Evolutionary conservation across 257 asterid species (phyloP).

Genomic region (Marsdenia floribunda): DNA sequence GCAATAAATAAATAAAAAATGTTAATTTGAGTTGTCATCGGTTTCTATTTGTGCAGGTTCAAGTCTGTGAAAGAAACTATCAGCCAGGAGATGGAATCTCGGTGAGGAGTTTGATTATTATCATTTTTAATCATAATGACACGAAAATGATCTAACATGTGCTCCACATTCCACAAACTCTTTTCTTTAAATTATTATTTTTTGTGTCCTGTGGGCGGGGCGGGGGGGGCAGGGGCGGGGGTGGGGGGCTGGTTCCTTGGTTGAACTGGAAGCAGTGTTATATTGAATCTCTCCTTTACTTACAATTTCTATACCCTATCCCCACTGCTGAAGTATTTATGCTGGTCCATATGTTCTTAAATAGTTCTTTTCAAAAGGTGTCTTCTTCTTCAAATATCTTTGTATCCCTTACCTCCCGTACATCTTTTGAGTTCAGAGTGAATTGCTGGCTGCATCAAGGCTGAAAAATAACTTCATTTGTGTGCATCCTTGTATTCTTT

Average conservation of each 20-base stretch:
- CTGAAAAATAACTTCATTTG: background rate
- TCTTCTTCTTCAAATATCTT: background rate
- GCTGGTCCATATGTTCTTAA: background rate
- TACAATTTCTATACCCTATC: background rate
- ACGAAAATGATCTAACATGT: background rate
- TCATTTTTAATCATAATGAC: background rate
- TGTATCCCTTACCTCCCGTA: background rate
- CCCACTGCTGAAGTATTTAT: too few species aligned
- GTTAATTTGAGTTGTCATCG: background rate
- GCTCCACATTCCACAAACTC: background rate
- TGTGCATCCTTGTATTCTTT: background rate
- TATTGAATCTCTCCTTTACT: background rate
- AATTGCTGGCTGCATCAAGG: background rate
- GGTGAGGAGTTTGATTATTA: conserved; percentile 30
- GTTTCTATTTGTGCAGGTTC: conserved; percentile 56
- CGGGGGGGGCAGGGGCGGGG: too few species aligned
- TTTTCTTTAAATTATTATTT: background rate
- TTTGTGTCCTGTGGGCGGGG: background rate
- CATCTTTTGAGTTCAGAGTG: background rate
- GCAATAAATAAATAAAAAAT: background rate
- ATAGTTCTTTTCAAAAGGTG: background rate
- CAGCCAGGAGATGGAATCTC: conserved; percentile 88
- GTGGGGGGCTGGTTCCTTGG: background rate
- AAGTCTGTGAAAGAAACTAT: conserved; percentile 85
- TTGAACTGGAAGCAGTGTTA: background rate